Evolutionary conservation across 176 grass and related monocot species (phyloP), one percentile per base, ranked within the genome.

Genomic region (Triticum monococcum): DNA sequence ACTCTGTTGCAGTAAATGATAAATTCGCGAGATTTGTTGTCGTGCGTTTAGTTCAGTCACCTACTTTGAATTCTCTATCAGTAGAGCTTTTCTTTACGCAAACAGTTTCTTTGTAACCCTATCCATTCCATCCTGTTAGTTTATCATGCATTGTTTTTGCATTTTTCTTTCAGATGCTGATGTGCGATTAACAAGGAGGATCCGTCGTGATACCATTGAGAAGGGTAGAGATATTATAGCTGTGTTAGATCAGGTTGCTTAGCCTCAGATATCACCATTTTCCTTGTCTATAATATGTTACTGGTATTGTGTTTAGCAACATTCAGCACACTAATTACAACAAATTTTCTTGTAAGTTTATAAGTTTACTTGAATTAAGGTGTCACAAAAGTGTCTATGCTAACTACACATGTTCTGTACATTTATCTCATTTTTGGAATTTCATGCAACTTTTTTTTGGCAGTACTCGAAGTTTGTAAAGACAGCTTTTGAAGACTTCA

Each of bases 381-480:
- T 30, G 37, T 85, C 37, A 33, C 23, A 43, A 80, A 64, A 72
- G 9, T 5, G 9, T 74, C 10, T 35, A 31, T 46, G 33, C 52
- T 79, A 64, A 56, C 18, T 79, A 76, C 1, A 79, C 1, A 37
- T 85, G 8, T 26, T 7, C 22, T 28, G 30, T 35, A 77, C 11
- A 16, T 18, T 82, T 65, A 78, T 89, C 1, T 35, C 22, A 60
- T 4, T 61, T 71, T 82, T 86, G 8, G 52, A 64, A 75, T 24
- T 82, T 20, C 89, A 87, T 77, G 13, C 14, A 66, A 40, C 59
- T 28, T 1, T 56, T 52, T 79, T 80, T 83, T 62, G 35, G 74
- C 94, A 96, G 97, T 99, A 99, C 63, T 91, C 97, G 57, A 99
- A 94, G 66, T 99, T 99, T 92, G 97, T 99, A 31, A 99, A 99